Evolutionary conservation across 805 yeast species (phyloP), one percentile per base, ranked within the genome.

Genomic region (Dipodascus albidus): DNA sequence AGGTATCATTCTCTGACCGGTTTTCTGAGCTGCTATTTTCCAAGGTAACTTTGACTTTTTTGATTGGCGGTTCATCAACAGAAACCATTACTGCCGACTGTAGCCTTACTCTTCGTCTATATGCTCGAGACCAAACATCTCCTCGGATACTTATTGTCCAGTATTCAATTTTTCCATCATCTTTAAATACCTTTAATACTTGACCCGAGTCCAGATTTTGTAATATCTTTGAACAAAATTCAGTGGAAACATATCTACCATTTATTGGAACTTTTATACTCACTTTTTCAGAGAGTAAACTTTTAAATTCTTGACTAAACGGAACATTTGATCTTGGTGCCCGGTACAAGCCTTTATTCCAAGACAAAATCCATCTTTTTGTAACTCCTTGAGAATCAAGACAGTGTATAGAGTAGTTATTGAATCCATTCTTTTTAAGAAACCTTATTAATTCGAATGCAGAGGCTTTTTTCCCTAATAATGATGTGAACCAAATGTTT

Each of bases 401-500:
- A 64, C 66, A 49, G 9, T 67, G 64, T 1, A 70, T 55, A 1
- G 65, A 70, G 53, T 59, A 71, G 41, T 66, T 66, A 19, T 48
- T 24, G 2, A 59, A 31, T 19, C 38, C 52, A 17, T 31, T 11
- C 3, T 42, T 17, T 3, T 48, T 27, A 21, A 60, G 50, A 20
- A n/a, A n/a, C 14, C 31, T 52, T 9, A 60, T 56, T 4, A 57
- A 19, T 3, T 23, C n/a, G 4, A 20, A 35, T 17, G 56, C 33
- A 2, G 61, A 57, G 22, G 31, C 48, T 47, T 52, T 52, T 44
- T 67, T 61, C 2, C 74, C 74, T 6, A 71, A 53, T 66, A 73
- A 55, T 3, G 75, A 65, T n/a, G 76, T 67, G 56, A 62, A 74
- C 78, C 78, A 74, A 2, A 49, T 55, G 19, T 64, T 24, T 2